phyloP scores from a whole-genome alignment of 352 stramenopile genomes.

The Pythium plurisporium region DNA sequence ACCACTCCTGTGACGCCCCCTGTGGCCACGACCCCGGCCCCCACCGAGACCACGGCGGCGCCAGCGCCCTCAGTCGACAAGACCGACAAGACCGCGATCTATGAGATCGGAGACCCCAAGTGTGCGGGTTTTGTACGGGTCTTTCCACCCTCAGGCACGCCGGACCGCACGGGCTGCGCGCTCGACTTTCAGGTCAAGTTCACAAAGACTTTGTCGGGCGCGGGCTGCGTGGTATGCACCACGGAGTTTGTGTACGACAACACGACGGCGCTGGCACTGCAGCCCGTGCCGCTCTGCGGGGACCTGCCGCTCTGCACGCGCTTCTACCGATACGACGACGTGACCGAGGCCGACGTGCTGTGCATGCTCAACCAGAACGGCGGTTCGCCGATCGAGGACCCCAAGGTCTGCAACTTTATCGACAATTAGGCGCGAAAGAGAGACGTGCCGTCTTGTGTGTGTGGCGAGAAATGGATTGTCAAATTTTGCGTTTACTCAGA shows the following conservation, averaged over 20 bases:
- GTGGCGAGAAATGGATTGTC: neutral
- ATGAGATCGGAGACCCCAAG: neutral
- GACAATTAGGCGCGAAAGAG: conserved; percentile 13
- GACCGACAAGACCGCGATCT: conserved; percentile 2
- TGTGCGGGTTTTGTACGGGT: conserved; percentile 7
- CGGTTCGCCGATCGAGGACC: conserved; percentile 13
- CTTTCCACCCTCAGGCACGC: neutral
- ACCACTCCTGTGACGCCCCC: no score
- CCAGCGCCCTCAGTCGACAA: neutral
- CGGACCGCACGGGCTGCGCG: conserved; percentile 2
- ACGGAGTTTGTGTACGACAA: conserved; percentile 17
- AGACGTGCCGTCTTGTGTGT: no score
- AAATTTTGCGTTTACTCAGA: neutral
- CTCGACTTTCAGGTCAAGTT: conserved; percentile 10
- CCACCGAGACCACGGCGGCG: neutral
- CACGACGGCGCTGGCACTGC: conserved; percentile 1
- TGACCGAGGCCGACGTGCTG: conserved; percentile 20
- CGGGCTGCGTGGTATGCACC: conserved; percentile 4
- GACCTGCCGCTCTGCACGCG: conserved; percentile 24
- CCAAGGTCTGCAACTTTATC: conserved; percentile 13
- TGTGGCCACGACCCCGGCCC: conserved; percentile 1
- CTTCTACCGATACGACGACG: conserved; percentile 16
- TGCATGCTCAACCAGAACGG: conserved; percentile 22
- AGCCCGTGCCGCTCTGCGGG: conserved; percentile 18
- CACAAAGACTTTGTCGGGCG: neutral